These are phyloP conservation scores for Lodderomyces parapsilosis DNA, from an alignment of 1,139 yeast genomes.

Conservation along the genomic window DNA sequence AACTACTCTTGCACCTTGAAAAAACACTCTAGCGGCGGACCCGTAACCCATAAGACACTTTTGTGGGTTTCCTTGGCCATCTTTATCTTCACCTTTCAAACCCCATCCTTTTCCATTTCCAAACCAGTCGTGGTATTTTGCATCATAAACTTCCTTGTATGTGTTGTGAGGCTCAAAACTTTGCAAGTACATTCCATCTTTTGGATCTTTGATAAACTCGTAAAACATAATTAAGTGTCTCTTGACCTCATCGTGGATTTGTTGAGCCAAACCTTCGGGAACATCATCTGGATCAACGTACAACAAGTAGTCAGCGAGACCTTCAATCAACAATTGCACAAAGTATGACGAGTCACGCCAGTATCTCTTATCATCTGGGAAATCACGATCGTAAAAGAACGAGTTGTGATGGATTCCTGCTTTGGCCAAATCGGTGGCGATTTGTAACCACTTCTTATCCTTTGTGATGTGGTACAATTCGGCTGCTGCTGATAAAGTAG, in stretches of 20 bases:
- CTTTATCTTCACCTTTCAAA: slow-evolving; percentile 47
- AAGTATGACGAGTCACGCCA: slow-evolving; percentile 69
- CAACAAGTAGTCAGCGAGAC: slow-evolving; percentile 63
- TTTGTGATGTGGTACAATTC: slow-evolving; percentile 52
- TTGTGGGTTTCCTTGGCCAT: slow-evolving; percentile 38
- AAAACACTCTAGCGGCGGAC: slow-evolving; percentile 67
- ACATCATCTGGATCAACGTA: slow-evolving; percentile 45
- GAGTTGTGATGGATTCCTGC: slow-evolving; percentile 58
- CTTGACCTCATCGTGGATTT: slow-evolving; percentile 42
- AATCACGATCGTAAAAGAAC: slow-evolving; percentile 66
- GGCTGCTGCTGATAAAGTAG: slow-evolving; percentile 57
- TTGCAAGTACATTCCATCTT: slow-evolving; percentile 61
- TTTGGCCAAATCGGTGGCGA: slow-evolving; percentile 59
- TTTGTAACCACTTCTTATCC: slow-evolving; percentile 53
- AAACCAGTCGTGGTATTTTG: slow-evolving; percentile 50
- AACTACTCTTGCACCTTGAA: slow-evolving; percentile 62
- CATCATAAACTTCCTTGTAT: slow-evolving; percentile 48
- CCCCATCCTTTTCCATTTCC: slow-evolving; percentile 56
- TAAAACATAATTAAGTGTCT: slow-evolving; percentile 55
- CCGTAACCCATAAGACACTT: slow-evolving; percentile 66
- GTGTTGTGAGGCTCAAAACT: slow-evolving; percentile 61
- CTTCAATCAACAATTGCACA: slow-evolving; percentile 64
- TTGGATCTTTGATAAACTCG: slow-evolving; percentile 57
- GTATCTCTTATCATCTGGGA: slow-evolving; percentile 53
- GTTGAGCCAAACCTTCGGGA: slow-evolving; percentile 34